Conservation (phyloP, 495 filamentous ascomycete species). For the Ascobolus immersus region DNA sequence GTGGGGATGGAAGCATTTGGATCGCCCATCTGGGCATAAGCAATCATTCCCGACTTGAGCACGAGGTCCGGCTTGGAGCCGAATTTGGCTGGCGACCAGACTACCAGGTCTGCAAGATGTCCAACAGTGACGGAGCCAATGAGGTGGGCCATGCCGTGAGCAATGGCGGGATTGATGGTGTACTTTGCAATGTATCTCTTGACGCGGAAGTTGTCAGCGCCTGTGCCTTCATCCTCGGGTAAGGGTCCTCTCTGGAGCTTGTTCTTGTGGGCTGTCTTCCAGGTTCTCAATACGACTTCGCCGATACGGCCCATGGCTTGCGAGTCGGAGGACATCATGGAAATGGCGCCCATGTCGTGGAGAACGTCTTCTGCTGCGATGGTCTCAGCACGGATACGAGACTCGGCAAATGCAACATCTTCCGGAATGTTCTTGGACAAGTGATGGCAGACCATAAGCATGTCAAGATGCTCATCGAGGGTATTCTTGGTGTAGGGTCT, state of each 20-base stretch:
- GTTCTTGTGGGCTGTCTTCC: conserved; percentile 98
- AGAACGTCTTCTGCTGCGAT: conserved; percentile 95
- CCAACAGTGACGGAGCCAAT: conserved; percentile 74
- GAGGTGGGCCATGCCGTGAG: conserved; percentile 79
- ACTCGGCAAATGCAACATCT: conserved; percentile 89
- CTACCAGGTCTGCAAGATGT: conserved; percentile 72
- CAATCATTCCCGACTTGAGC: conserved; percentile 77
- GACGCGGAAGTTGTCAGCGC: conserved; percentile 77
- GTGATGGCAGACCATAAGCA: conserved; percentile 98
- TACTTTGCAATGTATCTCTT: conserved; percentile 92
- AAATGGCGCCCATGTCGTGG: conserved; percentile 85
- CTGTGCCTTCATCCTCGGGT: conserved; percentile 52
- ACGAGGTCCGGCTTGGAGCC: conserved; percentile 66
- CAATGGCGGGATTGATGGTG: conserved; percentile 84
- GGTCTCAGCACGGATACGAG: conserved; percentile 80
- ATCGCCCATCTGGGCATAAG: conserved; percentile 77
- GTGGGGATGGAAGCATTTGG: conserved; percentile 82
- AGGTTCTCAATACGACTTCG: conserved; percentile 81
- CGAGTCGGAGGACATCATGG: conserved; percentile 92
- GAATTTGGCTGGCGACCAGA: conserved; percentile 73
- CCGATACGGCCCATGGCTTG: conserved; percentile 96
- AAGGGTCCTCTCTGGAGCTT: conserved; percentile 62
- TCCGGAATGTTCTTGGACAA: conserved; percentile 77
- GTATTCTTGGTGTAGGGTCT: conserved; percentile 82
- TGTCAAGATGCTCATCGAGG: conserved; percentile 89